Conservation (phyloP, 306 rosid species). For the Arachis stenosperma region DNA sequence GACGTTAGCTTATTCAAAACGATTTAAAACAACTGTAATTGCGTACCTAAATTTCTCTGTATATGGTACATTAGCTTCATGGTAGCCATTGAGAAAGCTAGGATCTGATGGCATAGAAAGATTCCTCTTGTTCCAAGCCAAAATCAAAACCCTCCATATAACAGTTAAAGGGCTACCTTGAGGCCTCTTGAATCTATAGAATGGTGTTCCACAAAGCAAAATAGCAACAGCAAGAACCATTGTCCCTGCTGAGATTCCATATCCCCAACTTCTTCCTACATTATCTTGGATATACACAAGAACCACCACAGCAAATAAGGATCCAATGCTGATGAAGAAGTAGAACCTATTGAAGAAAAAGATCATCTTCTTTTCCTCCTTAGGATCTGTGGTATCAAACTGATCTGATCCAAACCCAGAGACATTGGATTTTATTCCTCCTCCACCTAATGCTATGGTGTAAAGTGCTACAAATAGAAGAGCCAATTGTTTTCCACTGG, state of each 20-base stretch:
- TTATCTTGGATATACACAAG: slow-evolving; percentile 87
- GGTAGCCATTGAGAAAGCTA: slow-evolving; percentile 64
- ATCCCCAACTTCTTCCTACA: slow-evolving; percentile 86
- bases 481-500: slow-evolving; percentile 60
- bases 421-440: slow-evolving; percentile 92
- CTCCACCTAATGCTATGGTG: slow-evolving; percentile 77
- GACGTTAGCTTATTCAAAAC: too few relatives aligned
- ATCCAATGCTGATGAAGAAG: slow-evolving; percentile 79
- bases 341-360: slow-evolving; percentile 98
- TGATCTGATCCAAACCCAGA: slow-evolving; percentile 91
- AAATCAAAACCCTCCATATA: slow-evolving; percentile 78
- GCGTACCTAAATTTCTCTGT: slow-evolving; percentile 66
- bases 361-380: slow-evolving; percentile 81
- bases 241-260: slow-evolving; percentile 87
- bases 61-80: slow-evolving; percentile 62
- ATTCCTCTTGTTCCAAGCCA: slow-evolving; percentile 86
- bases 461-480: slow-evolving; percentile 78
- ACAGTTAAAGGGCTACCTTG: slow-evolving; percentile 84
- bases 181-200: slow-evolving; percentile 74
- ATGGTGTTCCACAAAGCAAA: slow-evolving; percentile 65
- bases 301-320: slow-evolving; percentile 75
- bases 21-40: neutral
- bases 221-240: slow-evolving; percentile 60
- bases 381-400: slow-evolving; percentile 65
- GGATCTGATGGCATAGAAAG: slow-evolving; percentile 63